These are phyloP conservation scores for Cardamine occulta DNA, from an alignment of 345 rosid genomes.

Conservation along the genomic window DNA sequence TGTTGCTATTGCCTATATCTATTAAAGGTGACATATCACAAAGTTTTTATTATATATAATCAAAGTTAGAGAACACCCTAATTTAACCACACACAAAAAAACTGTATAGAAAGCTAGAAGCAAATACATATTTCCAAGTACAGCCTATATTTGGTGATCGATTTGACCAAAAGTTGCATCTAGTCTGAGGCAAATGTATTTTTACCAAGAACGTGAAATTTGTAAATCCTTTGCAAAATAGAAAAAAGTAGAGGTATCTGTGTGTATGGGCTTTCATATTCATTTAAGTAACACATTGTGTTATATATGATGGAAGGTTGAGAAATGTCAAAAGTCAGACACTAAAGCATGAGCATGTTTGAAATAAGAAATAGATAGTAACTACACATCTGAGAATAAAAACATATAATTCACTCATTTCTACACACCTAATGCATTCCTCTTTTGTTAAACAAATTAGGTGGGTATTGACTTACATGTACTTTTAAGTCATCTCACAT, in stretches of 20 bases:
- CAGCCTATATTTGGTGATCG: neutral
- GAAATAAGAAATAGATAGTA: conserved; percentile 1
- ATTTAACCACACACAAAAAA: neutral
- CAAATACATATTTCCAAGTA: neutral
- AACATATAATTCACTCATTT: conserved; percentile 7
- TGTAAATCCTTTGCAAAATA: conserved; percentile 2
- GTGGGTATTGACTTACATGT: neutral
- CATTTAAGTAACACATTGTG: conserved; percentile 15
- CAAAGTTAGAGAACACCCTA: neutral
- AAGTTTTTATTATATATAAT: neutral
- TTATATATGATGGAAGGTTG: conserved; percentile 17
- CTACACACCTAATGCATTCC: conserved; percentile 39
- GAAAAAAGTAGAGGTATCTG: neutral
- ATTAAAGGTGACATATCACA: neutral
- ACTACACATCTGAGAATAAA: conserved; percentile 15
- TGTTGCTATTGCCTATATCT: neutral
- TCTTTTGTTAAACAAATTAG: conserved; percentile 33
- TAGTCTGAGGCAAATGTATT: neutral
- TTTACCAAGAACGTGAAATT: neutral
- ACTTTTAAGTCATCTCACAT: conserved; percentile 23
- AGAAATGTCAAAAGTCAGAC: conserved; percentile 19
- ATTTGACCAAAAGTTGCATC: neutral
- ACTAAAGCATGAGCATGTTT: conserved; percentile 15
- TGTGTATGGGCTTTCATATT: conserved; percentile 21
- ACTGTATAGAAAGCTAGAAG: neutral